Evolutionary conservation across 2,329 filamentous ascomycete species (phyloP).

Genomic region (Colletotrichum costaricense): DNA sequence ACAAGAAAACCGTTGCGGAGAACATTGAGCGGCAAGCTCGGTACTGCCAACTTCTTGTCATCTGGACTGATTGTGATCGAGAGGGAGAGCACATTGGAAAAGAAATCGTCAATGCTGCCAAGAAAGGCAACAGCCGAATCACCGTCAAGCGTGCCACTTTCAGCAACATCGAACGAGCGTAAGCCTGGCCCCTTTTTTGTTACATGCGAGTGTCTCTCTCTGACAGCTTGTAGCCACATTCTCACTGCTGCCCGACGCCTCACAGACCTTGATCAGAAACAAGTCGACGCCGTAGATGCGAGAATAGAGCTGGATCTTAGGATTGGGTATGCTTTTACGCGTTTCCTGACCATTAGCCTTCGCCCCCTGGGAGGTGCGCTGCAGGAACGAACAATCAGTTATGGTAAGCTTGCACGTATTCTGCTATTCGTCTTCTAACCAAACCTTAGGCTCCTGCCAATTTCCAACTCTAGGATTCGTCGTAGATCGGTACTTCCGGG

Average conservation of each 20-base stretch:
- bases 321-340: constrained; percentile 92
- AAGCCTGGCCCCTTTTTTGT: constrained; percentile 45
- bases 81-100: constrained; percentile 97
- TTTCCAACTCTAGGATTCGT: constrained; percentile 98
- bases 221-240: constrained; percentile 73
- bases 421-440: constrained; percentile 32
- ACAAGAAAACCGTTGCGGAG: constrained; percentile 82
- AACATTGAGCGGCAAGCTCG: constrained; percentile 87
- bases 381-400: constrained; percentile 77
- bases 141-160: constrained; percentile 89
- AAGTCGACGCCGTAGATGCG: constrained; percentile 87
- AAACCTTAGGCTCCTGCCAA: constrained; percentile 80
- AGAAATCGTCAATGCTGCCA: constrained; percentile 87
- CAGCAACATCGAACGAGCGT: constrained; percentile 95
- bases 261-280: constrained; percentile 82
- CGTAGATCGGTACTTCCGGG: constrained; percentile 93
- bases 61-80: constrained; percentile 98
- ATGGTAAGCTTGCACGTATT: constrained; percentile 66
- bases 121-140: constrained; percentile 77
- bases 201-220: background rate
- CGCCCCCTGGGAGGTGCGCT: constrained; percentile 76
- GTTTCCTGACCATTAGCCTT: constrained; percentile 85
- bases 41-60: constrained; percentile 81
- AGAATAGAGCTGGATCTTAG: constrained; percentile 93
- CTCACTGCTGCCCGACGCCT: constrained; percentile 84